Evolutionary conservation across 331 rosid genomes (phyloP), one percentile per base, ranked within the genome.

Genomic region (Acacia concinna): DNA sequence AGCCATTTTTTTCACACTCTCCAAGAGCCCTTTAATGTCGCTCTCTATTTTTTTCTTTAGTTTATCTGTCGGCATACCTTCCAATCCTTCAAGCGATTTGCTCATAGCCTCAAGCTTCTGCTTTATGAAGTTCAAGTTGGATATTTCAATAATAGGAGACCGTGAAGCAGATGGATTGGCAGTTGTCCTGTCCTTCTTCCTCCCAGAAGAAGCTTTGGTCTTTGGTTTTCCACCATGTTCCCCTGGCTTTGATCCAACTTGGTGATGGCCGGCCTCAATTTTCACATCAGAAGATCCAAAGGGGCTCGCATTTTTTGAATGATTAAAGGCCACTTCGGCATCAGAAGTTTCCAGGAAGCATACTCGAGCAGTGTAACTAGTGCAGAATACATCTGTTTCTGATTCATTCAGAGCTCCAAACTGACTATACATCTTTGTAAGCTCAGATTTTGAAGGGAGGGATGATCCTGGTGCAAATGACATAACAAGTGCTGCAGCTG

Each of bases 401-500:
- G 62, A 57, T 83, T 83, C 90, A 46, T 91, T 71, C 83, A 93
- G 84, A 35, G 80, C 73, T 56, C 98, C 97, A 73, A 80, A 91
- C 82, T 88, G 74, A 4, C 93, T 4, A 63, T 85, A 93, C 56
- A 85, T 66, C 43, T 68, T 31, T 54, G 90, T 40, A 17, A 93
- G 88, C 84, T 89, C 90, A 54, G 90, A 78, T 78, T 85, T 93
- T 13, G 96, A 78, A 52, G 98, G 98, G 56, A 90, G 74, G 2
- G 76, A 12, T 40, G 96, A 86, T 7, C 92, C 96, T 1, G 91
- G 84, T 41, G 82, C 86, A 77, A 93, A 93, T 74, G 88, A 81
- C 21, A 81, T 86, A n/a, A 78, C 54, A 70, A 93, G 84, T 21
- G 77, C 81, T 0, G 97, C 84, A 23, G 85, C 78, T 14, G 84